A percentile compares a stretch with the other conserved stretches of the same genome.
Evolutionary conservation across 2,329 filamentous ascomycete species (phyloP).

Genomic region (Grosmannia huntii): DNA sequence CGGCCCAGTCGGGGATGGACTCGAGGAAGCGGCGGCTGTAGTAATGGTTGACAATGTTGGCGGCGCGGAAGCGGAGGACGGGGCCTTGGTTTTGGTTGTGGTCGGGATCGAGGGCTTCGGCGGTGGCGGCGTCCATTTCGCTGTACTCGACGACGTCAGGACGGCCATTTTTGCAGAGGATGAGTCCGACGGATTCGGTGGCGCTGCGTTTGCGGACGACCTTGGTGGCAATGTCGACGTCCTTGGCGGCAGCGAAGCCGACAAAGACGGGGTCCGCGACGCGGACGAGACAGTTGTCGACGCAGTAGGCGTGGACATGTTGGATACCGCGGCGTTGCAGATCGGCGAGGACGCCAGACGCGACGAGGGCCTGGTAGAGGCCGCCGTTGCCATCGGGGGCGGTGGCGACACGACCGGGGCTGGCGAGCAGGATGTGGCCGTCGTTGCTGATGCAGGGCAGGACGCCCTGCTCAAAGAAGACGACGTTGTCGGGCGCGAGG

Average conservation of each 20-base stretch:
- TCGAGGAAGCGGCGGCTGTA: constrained; percentile 92
- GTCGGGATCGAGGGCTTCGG: constrained; percentile 78
- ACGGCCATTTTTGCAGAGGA: constrained; percentile 87
- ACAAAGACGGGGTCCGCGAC: constrained; percentile 96
- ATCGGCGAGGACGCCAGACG: constrained; percentile 68
- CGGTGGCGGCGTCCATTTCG: constrained; percentile 82
- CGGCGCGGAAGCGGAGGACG: constrained; percentile 88
- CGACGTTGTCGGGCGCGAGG: constrained; percentile 68
- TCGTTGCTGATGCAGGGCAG: constrained; percentile 95
- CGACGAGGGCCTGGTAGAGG: constrained; percentile 82
- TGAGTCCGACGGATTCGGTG: constrained; percentile 89
- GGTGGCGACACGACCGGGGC: constrained; percentile 80
- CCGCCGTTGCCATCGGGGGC: constrained; percentile 96
- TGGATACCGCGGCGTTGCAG: constrained; percentile 82
- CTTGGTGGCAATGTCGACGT: constrained; percentile 95
- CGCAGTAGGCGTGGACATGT: constrained; percentile 95
- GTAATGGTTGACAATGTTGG: constrained; percentile 99
- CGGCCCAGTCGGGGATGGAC: constrained; percentile 73
- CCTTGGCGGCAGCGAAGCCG: constrained; percentile 76
- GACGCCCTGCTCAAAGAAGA: constrained; percentile 94
- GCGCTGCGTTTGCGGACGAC: constrained; percentile 98
- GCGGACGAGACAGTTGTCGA: constrained; percentile 98
- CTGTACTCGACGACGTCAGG: constrained; percentile 98
- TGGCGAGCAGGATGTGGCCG: constrained; percentile 90
- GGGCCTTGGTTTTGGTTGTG: constrained; percentile 21